Conservation (phyloP, 1,139 yeast genomes). For the Trichomonascaceae sp. region DNA sequence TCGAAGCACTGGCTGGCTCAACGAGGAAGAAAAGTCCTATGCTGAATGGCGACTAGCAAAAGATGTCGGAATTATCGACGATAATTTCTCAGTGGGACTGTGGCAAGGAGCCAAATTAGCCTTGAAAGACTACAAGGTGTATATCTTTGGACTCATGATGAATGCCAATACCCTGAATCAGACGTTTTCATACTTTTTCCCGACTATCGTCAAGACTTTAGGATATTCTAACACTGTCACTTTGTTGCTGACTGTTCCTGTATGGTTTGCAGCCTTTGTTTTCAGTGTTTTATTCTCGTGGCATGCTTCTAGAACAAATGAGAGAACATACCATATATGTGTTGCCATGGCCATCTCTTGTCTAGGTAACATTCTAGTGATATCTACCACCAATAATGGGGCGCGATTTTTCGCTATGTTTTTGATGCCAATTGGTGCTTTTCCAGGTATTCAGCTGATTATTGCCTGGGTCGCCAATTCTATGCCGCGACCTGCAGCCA, state of each 20-base stretch:
- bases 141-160: background rate
- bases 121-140: background rate
- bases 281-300: constrained; percentile 16
- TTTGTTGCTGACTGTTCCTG: constrained; percentile 27
- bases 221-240: constrained; percentile 25
- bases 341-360: constrained; percentile 23
- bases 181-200: constrained; percentile 13
- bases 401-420: constrained; percentile 29
- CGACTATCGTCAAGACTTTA: constrained; percentile 25
- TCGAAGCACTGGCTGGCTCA: constrained; percentile 42
- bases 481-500: constrained; percentile 29
- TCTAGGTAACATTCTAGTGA: constrained; percentile 28
- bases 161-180: background rate
- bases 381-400: constrained; percentile 20
- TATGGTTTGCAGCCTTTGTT: constrained; percentile 22
- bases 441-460: constrained; percentile 27
- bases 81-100: background rate
- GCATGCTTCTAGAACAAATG: constrained; percentile 23
- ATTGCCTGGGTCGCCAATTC: constrained; percentile 29
- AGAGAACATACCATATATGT: constrained; percentile 24
- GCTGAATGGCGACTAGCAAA: constrained; percentile 15
- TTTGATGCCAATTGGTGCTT: constrained; percentile 29
- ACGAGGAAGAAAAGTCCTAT: constrained; percentile 34
- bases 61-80: background rate
- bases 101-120: background rate